Conservation (phyloP, 148 eudicot species). For the Salicornia ramosissima region DNA sequence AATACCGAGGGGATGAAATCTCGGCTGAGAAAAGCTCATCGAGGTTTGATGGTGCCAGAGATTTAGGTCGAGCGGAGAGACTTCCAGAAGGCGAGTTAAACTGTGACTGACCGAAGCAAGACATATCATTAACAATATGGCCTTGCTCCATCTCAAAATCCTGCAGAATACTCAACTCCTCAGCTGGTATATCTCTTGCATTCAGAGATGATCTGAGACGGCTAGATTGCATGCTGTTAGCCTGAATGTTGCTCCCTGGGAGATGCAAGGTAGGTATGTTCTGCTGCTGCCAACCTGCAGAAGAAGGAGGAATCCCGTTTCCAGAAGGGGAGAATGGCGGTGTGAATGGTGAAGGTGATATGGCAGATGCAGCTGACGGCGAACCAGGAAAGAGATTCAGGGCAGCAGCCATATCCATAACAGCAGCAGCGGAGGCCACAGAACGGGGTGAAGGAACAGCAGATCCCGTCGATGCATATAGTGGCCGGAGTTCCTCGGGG, state of each 20-base stretch:
- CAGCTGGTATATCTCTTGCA: slow-evolving; percentile 36
- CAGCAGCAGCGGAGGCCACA: slow-evolving; percentile 43
- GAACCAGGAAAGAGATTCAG: slow-evolving; percentile 43
- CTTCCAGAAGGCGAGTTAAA: slow-evolving; percentile 25
- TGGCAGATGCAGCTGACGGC: slow-evolving; percentile 36
- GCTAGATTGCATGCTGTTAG: slow-evolving; percentile 38
- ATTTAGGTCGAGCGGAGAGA: slow-evolving; percentile 30
- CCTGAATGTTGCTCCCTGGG: slow-evolving; percentile 38
- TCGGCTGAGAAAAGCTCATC: slow-evolving; percentile 45
- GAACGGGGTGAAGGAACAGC: slow-evolving; percentile 51
- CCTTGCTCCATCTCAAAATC: slow-evolving; percentile 35
- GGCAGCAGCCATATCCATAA: slow-evolving; percentile 52
- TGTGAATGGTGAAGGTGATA: slow-evolving; percentile 34
- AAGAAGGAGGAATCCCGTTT: slow-evolving; percentile 34
- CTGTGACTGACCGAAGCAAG: slow-evolving; percentile 32
- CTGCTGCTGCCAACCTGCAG: slow-evolving; percentile 38
- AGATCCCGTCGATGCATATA: slow-evolving; percentile 49
- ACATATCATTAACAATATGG: slow-evolving; percentile 32
- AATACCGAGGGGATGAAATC: slow-evolving; percentile 42
- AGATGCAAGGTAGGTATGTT: slow-evolving; percentile 41
- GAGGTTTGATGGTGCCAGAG: slow-evolving; percentile 40
- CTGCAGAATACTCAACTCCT: slow-evolving; percentile 27
- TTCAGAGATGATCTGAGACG: slow-evolving; percentile 40
- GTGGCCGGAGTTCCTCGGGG: slow-evolving; percentile 46
- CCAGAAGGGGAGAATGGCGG: slow-evolving; percentile 47